Conservation (phyloP, 192 early-diverging fungal genomes). For the Linnemannia elongata region DNA sequence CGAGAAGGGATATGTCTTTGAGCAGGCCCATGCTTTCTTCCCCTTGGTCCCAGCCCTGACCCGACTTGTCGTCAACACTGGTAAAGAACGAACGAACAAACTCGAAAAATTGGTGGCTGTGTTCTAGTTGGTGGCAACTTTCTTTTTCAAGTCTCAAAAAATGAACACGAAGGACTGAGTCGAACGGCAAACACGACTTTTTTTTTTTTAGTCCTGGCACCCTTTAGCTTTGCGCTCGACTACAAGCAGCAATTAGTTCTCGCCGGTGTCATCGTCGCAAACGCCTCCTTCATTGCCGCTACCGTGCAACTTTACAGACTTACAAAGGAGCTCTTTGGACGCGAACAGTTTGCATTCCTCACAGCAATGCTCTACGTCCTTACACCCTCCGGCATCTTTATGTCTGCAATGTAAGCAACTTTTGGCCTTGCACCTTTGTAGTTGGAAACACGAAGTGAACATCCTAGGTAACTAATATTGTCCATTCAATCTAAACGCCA, state of each 20-base stretch:
- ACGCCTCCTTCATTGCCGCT: conserved; percentile 80
- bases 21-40: conserved; percentile 93
- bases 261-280: conserved; percentile 81
- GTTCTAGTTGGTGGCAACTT: neutral
- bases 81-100: conserved; percentile 20
- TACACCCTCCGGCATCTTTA: conserved; percentile 86
- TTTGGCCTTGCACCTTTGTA: neutral
- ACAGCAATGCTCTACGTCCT: conserved; percentile 80
- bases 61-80: conserved; percentile 63
- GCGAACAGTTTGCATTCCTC: conserved; percentile 69
- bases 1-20: conserved; percentile 82
- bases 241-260: conserved; percentile 64
- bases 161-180: neutral
- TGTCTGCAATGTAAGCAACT: conserved; percentile 76
- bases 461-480: too few species aligned
- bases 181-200: neutral
- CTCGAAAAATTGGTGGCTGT: neutral
- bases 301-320: conserved; percentile 75
- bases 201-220: conserved; percentile 62
- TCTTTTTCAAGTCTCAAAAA: neutral
- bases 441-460: too few species aligned
- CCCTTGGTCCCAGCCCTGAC: conserved; percentile 81
- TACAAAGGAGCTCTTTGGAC: conserved; percentile 46
- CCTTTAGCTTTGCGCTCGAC: conserved; percentile 56
- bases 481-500: too few species aligned